These are phyloP conservation scores for Fraxinus angustifolia DNA, from an alignment of 305 asterid species.

Conservation along the genomic window DNA sequence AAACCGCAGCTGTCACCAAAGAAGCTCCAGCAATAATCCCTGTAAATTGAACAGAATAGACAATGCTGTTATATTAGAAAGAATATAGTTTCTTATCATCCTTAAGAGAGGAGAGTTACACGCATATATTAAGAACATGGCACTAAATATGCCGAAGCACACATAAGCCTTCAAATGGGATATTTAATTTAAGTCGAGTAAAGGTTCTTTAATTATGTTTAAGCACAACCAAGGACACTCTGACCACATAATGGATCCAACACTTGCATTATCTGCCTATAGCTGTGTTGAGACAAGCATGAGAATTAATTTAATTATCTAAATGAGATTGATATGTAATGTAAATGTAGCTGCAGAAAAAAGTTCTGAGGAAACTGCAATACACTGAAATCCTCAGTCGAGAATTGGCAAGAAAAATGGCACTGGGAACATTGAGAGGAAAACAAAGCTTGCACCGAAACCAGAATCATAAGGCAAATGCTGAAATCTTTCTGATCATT, in stretches of 20 bases:
- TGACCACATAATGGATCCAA: not conserved
- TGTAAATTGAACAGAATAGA: slow-evolving; percentile 8
- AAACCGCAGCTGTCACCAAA: slow-evolving; percentile 33
- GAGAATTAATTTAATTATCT: not conserved
- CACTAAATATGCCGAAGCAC: not conserved
- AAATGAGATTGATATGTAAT: not conserved
- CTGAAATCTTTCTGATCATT: not conserved
- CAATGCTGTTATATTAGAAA: not conserved
- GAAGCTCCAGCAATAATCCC: slow-evolving; percentile 74
- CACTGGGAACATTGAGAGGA: not conserved
- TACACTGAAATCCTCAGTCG: not conserved
- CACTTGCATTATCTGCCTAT: not conserved
- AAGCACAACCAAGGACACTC: not conserved
- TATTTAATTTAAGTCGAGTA: not conserved
- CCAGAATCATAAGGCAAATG: not conserved
- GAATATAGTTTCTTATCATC: not conserved
- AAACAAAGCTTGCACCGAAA: not conserved
- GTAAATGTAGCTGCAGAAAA: not conserved
- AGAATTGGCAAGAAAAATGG: not conserved
- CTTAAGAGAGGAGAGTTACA: too few relatives aligned
- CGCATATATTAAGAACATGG: not conserved
- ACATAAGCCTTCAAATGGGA: not conserved
- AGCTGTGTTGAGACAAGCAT: not conserved
- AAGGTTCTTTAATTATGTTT: not conserved
- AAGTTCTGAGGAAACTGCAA: not conserved